Base-by-base conservation (phyloP, 1,139 yeast genomes). In the Saccharomyces hybrid region DNA sequence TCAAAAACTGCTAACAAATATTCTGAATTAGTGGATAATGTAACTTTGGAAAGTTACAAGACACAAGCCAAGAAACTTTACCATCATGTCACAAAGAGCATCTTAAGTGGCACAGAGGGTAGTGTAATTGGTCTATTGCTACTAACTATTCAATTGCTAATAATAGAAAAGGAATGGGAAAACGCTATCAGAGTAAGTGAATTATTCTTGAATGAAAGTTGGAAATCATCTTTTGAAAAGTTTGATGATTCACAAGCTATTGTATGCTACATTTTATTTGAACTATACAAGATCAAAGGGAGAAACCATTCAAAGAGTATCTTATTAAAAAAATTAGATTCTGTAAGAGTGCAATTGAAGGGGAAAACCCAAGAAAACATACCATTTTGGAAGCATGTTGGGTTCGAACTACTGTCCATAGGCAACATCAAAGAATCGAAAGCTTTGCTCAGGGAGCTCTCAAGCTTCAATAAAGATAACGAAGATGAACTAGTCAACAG, bases 381-480 rank as follows among this genome's bases (percentile, higher is more conserved):
- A 47, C 70, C 74, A 51, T 79, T 78, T 57, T 73, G 78, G 62
- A 79, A 77, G 58, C 73, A 74, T 48, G 64, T 82, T 49, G 82
- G 78, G 0, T 76, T 82, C 59, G 77, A 80, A 58, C 70, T 77
- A 51, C 69, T 73, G 23, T 62, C 68, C 5, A 52, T 62, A 13
- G 65, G 59, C n/a, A 72, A 75, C 54, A 63, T 69, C 26, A 63
- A 60, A 2, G 62, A 67, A 27, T 72, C 79, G 1, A 62, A 62
- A 26, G 59, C 67, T 25, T 49, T 66, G 3, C 57, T 67, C 31
- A 51, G 54, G 29, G 51, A 54, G 38, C 52, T 64, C 29, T 41
- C 52, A 27, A 38, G 16, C n/a, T 29, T 48, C 47, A 32, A 31
- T n/a, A 23, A 29, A 3, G 38, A 14, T n/a, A 34, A 60, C 57